These are phyloP conservation scores for Termitomyces sp. DNA, from an alignment of 768 basidiomycete species.

Conservation along the genomic window DNA sequence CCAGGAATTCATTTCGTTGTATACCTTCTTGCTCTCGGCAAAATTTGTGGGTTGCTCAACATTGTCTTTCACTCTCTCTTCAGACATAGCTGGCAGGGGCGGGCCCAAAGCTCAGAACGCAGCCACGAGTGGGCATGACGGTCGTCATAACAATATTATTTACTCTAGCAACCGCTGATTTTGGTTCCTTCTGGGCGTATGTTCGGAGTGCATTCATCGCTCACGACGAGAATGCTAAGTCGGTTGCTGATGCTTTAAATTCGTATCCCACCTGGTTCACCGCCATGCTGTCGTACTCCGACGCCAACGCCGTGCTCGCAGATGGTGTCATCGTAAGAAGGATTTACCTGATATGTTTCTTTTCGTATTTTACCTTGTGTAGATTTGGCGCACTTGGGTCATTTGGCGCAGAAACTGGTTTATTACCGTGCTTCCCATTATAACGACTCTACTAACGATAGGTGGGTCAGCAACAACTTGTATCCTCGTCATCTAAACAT, in stretches of 20 bases:
- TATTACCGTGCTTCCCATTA: constrained; percentile 6
- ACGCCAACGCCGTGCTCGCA: constrained; percentile 10
- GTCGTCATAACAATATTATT: constrained; percentile 8
- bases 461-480: neutral
- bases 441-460: constrained; percentile 8
- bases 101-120: neutral
- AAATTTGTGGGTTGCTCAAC: constrained; percentile 2
- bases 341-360: neutral
- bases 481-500: neutral
- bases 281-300: constrained; percentile 1
- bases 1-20: constrained; percentile 10
- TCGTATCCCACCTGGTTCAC: constrained; percentile 11
- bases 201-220: constrained; percentile 11
- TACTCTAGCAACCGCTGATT: constrained; percentile 7
- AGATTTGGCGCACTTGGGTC: constrained; percentile 15
- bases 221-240: constrained; percentile 3
- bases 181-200: constrained; percentile 11
- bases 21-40: constrained; percentile 3
- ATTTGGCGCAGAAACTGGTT: constrained; percentile 11
- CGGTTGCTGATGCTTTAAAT: constrained; percentile 4
- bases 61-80: neutral
- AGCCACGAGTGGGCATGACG: constrained; percentile 3
- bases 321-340: constrained; percentile 8
- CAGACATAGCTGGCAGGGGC: neutral
- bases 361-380: neutral